Evolutionary conservation across 148 eudicot genomes (phyloP).

Genomic region (Spergularia bocconei): DNA sequence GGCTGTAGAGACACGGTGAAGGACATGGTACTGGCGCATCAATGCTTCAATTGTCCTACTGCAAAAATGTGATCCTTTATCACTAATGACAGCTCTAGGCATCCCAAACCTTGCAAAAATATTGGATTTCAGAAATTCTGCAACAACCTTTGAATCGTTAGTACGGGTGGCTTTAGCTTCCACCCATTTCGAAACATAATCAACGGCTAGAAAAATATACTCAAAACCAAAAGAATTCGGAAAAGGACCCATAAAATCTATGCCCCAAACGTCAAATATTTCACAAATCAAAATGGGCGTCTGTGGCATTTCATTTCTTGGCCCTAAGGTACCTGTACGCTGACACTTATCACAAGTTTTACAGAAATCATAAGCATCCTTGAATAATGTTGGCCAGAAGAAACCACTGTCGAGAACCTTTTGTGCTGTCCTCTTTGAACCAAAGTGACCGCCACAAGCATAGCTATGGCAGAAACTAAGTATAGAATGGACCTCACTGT

Average conservation of each 20-base stretch:
- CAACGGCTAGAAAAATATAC: neutral
- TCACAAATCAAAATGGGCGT: neutral
- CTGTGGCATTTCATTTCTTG: neutral
- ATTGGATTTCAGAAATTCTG: neutral
- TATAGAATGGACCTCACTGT: too few species aligned
- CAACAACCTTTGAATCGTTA: neutral
- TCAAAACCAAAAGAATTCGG: slow-evolving; percentile 5
- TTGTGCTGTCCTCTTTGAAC: neutral
- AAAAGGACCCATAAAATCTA: slow-evolving; percentile 6
- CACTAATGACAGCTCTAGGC: slow-evolving; percentile 10
- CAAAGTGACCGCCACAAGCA: slow-evolving; percentile 1
- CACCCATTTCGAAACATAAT: slow-evolving; percentile 12
- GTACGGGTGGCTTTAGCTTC: neutral
- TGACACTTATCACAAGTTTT: neutral
- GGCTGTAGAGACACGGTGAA: neutral
- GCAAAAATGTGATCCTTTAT: slow-evolving; percentile 18
- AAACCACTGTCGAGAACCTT: neutral
- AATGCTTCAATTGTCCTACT: neutral
- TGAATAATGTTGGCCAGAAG: neutral
- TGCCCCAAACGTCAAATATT: neutral
- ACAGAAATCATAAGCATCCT: neutral
- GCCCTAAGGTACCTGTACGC: too few species aligned
- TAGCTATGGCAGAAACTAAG: too few species aligned
- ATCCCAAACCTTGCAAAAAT: neutral
- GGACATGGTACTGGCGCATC: slow-evolving; percentile 4